Evolutionary conservation across 192 early-diverging fungal species (phyloP), one percentile per base, ranked within the genome.

Genomic region (Mortierella antarctica): DNA sequence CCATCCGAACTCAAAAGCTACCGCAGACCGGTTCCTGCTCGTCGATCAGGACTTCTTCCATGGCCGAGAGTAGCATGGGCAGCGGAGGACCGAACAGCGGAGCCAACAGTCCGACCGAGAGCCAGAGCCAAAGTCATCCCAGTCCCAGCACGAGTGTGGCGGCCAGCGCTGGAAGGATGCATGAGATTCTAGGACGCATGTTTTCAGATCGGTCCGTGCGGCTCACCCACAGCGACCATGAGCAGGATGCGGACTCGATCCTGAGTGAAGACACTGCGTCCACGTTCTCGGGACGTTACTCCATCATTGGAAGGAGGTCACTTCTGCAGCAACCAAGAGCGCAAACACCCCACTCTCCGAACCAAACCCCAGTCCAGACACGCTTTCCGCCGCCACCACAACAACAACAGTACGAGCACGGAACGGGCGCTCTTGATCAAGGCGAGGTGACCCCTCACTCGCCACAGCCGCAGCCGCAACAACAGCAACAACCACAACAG

Each of bases 131-230:
- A 18, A 72, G 77, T 12, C 64, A 57, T 9, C 67, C 60, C 31
- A 21, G 65, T 6, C 59, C 59, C 11, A 56, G 20, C 12, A 31
- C 31, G 31, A 31, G 62, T 31, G 58, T 80, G 2, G 77, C 70
- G 11, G 77, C 59, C 39, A 80, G 69, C 54, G 70, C 69, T n/a
- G 76, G 70, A 47, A 11, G 77, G 18, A 80, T 80, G 77, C 77
- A 80, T 13, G 77, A 80, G 55, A 80, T 80, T 39, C 41, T 80
- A 23, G 77, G 67, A 13, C 64, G 77, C 4, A 80, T 80, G 65
- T 80, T 80, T 20, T 67, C 77, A 3, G 77, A 80, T 20, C 51
- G 57, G 7, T 67, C 77, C 5, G 65, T 70, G 17, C 60, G 70
- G 5, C 49, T 57, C 21, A 48, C 15, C 1, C 12, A 67, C 20